phyloP scores from a whole-genome alignment of 1,284 basidiomycete species.

The Trichosporon sp. region DNA sequence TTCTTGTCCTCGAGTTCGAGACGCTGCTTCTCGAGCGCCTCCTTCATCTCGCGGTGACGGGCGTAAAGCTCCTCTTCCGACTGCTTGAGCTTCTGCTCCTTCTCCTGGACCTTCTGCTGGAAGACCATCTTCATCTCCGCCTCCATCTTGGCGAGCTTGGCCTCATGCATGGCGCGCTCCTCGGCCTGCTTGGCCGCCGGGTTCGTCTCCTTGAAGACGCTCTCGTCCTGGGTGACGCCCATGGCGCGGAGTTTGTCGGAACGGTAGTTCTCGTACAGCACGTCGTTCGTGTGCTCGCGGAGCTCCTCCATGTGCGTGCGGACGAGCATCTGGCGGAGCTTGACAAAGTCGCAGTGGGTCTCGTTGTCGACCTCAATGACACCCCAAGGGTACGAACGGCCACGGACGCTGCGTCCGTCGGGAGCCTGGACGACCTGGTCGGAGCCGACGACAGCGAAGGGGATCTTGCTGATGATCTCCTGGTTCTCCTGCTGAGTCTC shows the following conservation, averaged over 20 bases:
- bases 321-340: slow-evolving; percentile 96
- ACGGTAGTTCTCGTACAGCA: slow-evolving; percentile 77
- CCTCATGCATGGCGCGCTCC: slow-evolving; percentile 85
- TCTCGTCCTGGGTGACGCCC: slow-evolving; percentile 93
- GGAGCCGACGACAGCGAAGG: slow-evolving; percentile 93
- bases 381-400: slow-evolving; percentile 93
- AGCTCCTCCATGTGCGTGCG: slow-evolving; percentile 98
- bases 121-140: slow-evolving; percentile 99
- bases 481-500: slow-evolving; percentile 92
- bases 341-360: slow-evolving; percentile 96
- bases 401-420: slow-evolving; percentile 83
- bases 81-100: slow-evolving; percentile 95
- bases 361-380: slow-evolving; percentile 97
- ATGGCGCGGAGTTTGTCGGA: slow-evolving; percentile 91
- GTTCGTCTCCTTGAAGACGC: slow-evolving; percentile 97
- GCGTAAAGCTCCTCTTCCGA: slow-evolving; percentile 96
- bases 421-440: slow-evolving; percentile 71
- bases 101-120: slow-evolving; percentile 98
- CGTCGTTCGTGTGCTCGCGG: slow-evolving; percentile 86
- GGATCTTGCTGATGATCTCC: slow-evolving; percentile 94
- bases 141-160: slow-evolving; percentile 97
- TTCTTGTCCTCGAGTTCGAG: slow-evolving; percentile 97
- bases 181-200: slow-evolving; percentile 92
- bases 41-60: slow-evolving; percentile 97
- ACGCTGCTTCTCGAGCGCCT: slow-evolving; percentile 94